Conservation (phyloP, 805 yeast species). For the Clavispora carvajalis region DNA sequence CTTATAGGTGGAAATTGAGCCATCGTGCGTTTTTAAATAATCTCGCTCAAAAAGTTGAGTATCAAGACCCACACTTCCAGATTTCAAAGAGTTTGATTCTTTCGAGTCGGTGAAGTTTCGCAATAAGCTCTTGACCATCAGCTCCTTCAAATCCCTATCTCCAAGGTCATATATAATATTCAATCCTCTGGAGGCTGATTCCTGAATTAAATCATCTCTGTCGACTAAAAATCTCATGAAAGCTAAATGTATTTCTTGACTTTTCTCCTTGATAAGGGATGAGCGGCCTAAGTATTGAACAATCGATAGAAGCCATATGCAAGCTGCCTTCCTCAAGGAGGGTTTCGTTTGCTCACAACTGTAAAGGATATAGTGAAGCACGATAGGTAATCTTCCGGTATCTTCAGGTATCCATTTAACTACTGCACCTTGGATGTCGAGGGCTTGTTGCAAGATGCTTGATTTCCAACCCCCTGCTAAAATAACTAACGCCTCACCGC, state of each 20-base stretch:
- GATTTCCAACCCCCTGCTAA: constrained; percentile 76
- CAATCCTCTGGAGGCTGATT: constrained; percentile 85
- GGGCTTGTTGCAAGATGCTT: constrained; percentile 40
- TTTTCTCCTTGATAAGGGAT: constrained; percentile 30
- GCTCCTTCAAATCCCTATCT: constrained; percentile 58
- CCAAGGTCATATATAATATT: constrained; percentile 79
- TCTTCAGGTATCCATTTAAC: constrained; percentile 15
- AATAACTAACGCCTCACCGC: constrained; percentile 79
- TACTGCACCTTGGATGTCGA: constrained; percentile 47
- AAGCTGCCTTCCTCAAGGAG: constrained; percentile 63
- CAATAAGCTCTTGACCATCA: constrained; percentile 66
- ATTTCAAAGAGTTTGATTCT: constrained; percentile 36
- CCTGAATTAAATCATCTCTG: constrained; percentile 84
- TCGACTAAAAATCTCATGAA: constrained; percentile 79
- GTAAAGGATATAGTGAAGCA: constrained; percentile 47
- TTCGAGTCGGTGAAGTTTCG: constrained; percentile 73
- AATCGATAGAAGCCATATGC: constrained; percentile 81
- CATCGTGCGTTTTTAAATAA: constrained; percentile 70
- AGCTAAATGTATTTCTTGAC: constrained; percentile 62
- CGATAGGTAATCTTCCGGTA: constrained; percentile 18
- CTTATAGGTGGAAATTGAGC: constrained; percentile 84
- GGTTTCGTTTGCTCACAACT: constrained; percentile 68
- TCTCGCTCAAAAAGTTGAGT: constrained; percentile 86
- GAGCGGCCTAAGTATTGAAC: constrained; percentile 66
- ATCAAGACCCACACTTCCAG: constrained; percentile 72